Conservation (phyloP, 257 asterid species). For the Anisodus tanguticus region DNA sequence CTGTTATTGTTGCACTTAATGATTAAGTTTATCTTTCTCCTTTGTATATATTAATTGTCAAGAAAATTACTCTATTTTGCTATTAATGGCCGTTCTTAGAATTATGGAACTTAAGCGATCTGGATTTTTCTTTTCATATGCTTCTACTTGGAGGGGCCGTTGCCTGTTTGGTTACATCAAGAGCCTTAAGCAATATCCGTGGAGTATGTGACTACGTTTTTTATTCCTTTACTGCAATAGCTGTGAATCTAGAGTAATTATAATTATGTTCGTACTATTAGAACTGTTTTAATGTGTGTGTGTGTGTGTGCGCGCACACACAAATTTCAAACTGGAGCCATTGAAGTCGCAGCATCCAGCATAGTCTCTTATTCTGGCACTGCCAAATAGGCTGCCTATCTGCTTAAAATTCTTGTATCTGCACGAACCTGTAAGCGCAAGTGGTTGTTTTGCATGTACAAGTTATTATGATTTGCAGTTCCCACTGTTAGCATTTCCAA, state of each 20-base stretch:
- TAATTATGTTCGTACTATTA: neutral
- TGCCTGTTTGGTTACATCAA: conserved; percentile 7
- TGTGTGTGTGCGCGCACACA: neutral
- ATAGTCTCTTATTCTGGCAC: neutral
- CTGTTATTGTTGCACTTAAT: neutral
- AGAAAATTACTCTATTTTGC: neutral
- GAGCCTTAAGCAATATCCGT: neutral
- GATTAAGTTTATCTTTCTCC: neutral
- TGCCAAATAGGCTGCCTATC: neutral
- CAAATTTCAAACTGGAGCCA: neutral
- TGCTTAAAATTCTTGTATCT: neutral
- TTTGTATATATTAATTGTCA: conserved; percentile 1
- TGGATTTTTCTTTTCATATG: neutral
- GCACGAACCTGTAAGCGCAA: neutral
- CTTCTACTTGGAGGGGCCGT: neutral
- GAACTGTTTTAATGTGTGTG: neutral
- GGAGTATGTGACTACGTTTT: neutral
- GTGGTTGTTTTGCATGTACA: neutral
- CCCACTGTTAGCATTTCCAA: no score
- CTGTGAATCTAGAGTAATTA: neutral
- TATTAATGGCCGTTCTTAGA: neutral
- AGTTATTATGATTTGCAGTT: neutral
- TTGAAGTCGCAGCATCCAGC: neutral
- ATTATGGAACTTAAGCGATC: neutral
- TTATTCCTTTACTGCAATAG: neutral